Evolutionary conservation across 208 protist species (phyloP).

Genomic region (Leishmania mexicana): DNA sequence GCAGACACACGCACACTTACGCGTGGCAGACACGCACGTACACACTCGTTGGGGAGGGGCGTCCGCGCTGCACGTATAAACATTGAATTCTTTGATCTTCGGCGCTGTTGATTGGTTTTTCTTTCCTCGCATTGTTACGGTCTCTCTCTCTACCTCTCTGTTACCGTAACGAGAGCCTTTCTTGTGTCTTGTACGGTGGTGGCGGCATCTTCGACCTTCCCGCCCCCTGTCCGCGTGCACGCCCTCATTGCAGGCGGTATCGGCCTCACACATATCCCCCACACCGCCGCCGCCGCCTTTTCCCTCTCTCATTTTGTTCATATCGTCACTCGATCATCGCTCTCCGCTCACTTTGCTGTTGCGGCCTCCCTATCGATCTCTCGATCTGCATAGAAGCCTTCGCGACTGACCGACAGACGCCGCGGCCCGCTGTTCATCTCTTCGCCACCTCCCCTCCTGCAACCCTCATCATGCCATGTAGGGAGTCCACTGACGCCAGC

Average conservation of each 20-base stretch:
- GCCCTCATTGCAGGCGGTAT: neutral
- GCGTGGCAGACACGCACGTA: neutral
- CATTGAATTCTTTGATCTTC: neutral
- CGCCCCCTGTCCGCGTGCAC: neutral
- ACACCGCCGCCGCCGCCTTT: neutral
- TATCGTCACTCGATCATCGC: neutral
- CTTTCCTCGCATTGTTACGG: neutral
- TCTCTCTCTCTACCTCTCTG: neutral
- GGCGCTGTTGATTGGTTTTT: no score
- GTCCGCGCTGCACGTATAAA: neutral
- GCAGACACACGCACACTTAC: neutral
- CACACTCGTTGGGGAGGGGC: constrained; percentile 1
- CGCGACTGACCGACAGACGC: neutral
- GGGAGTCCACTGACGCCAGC: neutral
- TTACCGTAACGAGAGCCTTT: neutral
- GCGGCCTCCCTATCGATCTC: neutral
- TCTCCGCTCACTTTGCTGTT: neutral
- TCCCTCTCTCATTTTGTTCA: neutral
- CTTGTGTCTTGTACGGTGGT: neutral
- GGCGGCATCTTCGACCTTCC: neutral
- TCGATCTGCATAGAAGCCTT: neutral
- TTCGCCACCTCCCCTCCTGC: neutral
- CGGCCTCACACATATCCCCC: neutral
- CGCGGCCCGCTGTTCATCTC: neutral
- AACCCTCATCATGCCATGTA: neutral